These are phyloP conservation scores for Sinapis alba DNA, from an alignment of 441 rosid genomes.

Conservation along the genomic window DNA sequence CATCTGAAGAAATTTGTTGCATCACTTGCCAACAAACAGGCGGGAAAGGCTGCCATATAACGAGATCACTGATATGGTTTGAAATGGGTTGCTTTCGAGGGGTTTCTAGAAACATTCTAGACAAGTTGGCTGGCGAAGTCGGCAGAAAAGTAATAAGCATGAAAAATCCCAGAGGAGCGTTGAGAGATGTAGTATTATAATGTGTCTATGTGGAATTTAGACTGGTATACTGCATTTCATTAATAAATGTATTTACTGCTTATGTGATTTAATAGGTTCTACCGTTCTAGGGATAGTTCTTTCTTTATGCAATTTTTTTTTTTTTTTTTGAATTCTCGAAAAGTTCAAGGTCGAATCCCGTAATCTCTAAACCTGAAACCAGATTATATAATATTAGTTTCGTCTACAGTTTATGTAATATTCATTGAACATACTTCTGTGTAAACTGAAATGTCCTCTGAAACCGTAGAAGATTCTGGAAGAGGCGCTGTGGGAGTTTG, in stretches of 20 bases:
- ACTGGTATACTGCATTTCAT: constrained; percentile 13
- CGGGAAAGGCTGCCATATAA: constrained; percentile 50
- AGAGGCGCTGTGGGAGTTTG: constrained; percentile 1
- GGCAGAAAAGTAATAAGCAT: constrained; percentile 56
- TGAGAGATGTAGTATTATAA: constrained; percentile 75
- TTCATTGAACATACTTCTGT: not conserved
- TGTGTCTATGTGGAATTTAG: constrained; percentile 32
- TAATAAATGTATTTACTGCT: constrained; percentile 33
- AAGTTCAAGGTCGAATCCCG: not conserved
- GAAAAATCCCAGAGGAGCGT: constrained; percentile 74
- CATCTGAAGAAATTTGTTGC: constrained; percentile 78
- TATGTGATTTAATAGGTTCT: not conserved
- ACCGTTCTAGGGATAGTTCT: constrained; percentile 3
- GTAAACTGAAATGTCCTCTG: not conserved
- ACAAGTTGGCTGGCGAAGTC: constrained; percentile 54
- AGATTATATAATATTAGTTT: not conserved
- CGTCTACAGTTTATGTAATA: not conserved
- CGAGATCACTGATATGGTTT: constrained; percentile 55
- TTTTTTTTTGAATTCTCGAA: not conserved
- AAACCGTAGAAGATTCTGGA: not conserved
- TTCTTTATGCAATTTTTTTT: not conserved
- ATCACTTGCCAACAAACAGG: constrained; percentile 44
- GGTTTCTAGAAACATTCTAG: constrained; percentile 53
- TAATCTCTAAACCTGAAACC: not conserved
- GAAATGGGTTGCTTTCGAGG: constrained; percentile 63